Conservation (phyloP, 371 early-diverging fungal genomes). For the Mucor saturninus region DNA sequence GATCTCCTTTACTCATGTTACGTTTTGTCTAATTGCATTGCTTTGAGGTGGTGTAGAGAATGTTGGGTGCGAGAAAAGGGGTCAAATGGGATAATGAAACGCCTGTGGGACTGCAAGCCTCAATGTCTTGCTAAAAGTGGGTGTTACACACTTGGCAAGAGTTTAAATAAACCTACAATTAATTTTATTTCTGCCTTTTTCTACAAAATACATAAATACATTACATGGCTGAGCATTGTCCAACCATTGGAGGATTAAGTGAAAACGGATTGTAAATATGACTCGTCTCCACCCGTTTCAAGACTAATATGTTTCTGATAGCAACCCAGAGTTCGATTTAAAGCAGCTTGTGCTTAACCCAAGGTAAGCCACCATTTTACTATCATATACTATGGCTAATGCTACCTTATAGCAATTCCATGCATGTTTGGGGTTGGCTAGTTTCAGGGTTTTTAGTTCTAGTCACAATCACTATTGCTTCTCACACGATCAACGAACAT, state of each 20-base stretch:
- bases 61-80: no score
- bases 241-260: slow-evolving; percentile 32
- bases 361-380: slow-evolving; percentile 23
- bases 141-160: slow-evolving; percentile 8
- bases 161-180: background rate
- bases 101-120: slow-evolving; percentile 1
- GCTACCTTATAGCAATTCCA: slow-evolving; percentile 29
- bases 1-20: no score
- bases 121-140: background rate
- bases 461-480: slow-evolving; percentile 38
- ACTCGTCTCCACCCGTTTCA: background rate
- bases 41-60: no score
- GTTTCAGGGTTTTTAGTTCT: slow-evolving; percentile 39
- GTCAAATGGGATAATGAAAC: no score
- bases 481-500: slow-evolving; percentile 41
- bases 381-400: background rate
- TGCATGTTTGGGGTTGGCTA: slow-evolving; percentile 57
- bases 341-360: slow-evolving; percentile 45
- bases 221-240: slow-evolving; percentile 28
- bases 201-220: background rate
- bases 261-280: slow-evolving; percentile 35
- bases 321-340: slow-evolving; percentile 47
- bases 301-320: slow-evolving; percentile 5
- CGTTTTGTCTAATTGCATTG: no score
- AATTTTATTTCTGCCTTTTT: background rate